A percentile compares a stretch with the other conserved stretches of the same genome.
phyloP scores from a whole-genome alignment of 257 asterid species.

The Primulina eburnea region DNA sequence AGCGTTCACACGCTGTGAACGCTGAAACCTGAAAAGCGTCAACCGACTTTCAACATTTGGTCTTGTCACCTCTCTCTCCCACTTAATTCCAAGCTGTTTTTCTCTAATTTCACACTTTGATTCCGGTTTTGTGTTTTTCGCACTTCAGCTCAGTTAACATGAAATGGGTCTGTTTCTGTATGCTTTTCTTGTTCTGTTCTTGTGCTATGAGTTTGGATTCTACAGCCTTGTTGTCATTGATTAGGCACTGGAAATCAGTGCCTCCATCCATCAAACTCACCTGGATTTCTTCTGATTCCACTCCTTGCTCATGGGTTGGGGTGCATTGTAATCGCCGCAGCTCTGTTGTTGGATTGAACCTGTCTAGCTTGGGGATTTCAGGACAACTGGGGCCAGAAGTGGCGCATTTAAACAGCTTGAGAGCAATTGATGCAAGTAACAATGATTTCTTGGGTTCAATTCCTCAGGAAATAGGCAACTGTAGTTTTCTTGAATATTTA shows the following conservation, averaged over 20 bases:
- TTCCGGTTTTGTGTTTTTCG: no score
- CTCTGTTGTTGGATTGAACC: slow-evolving; percentile 42
- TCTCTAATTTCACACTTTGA: no score
- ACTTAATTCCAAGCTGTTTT: no score
- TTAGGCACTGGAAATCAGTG: slow-evolving; percentile 51
- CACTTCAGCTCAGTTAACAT: no score
- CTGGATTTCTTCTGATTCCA: slow-evolving; percentile 81
- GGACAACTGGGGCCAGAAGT: slow-evolving; percentile 68
- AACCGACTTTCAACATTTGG: no score
- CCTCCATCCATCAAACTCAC: slow-evolving; percentile 57
- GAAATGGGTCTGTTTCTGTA: slow-evolving; percentile 20
- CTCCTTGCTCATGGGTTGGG: slow-evolving; percentile 50
- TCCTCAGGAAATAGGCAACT: slow-evolving; percentile 47
- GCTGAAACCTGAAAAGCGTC: no score
- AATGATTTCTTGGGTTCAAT: slow-evolving; percentile 51
- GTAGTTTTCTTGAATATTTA: slow-evolving; percentile 41
- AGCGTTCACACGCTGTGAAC: no score
- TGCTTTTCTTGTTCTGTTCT: slow-evolving; percentile 26
- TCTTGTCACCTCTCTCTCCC: no score
- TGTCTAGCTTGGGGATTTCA: slow-evolving; percentile 51
- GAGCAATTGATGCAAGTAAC: slow-evolving; percentile 34
- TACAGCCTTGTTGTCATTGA: slow-evolving; percentile 52
- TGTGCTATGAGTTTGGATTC: slow-evolving; percentile 57
- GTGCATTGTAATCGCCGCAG: slow-evolving; percentile 46
- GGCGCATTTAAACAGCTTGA: slow-evolving; percentile 43